These are phyloP conservation scores for Cubamyces lactineus DNA, from an alignment of 768 basidiomycete species.

Conservation along the genomic window DNA sequence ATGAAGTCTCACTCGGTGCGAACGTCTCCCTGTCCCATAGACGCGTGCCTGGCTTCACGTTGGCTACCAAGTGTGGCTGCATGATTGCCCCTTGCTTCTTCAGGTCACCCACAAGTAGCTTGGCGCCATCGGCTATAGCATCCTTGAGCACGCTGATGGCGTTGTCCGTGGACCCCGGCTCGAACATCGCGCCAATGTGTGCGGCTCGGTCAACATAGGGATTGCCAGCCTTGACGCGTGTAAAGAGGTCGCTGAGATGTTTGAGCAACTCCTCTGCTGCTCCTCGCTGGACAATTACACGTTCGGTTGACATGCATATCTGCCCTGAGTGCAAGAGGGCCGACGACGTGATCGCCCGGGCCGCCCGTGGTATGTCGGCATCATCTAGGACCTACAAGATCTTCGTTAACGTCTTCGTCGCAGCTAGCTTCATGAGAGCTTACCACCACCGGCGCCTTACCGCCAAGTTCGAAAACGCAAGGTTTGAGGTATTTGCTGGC, in stretches of 20 bases:
- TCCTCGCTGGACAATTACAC: conserved; percentile 53
- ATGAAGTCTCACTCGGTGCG: conserved; percentile 50
- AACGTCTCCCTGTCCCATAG: conserved; percentile 65
- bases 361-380: conserved; percentile 56
- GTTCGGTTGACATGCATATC: conserved; percentile 62
- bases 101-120: conserved; percentile 50
- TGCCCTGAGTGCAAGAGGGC: conserved; percentile 55
- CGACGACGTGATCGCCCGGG: conserved; percentile 49
- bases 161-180: conserved; percentile 47
- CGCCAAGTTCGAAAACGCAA: conserved; percentile 58
- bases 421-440: conserved; percentile 21
- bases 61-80: conserved; percentile 54
- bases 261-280: conserved; percentile 42
- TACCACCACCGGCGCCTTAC: conserved; percentile 57
- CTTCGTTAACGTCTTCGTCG: not conserved
- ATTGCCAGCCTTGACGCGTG: conserved; percentile 45
- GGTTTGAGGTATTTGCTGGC: conserved; percentile 60
- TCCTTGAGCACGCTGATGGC: conserved; percentile 48
- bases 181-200: conserved; percentile 46
- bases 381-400: conserved; percentile 49
- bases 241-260: conserved; percentile 38
- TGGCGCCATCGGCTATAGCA: conserved; percentile 47
- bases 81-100: conserved; percentile 44
- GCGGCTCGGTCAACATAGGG: conserved; percentile 33
- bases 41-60: conserved; percentile 51